Conservation (phyloP, 148 eudicot species). For the Camellia lanceoleosa region DNA sequence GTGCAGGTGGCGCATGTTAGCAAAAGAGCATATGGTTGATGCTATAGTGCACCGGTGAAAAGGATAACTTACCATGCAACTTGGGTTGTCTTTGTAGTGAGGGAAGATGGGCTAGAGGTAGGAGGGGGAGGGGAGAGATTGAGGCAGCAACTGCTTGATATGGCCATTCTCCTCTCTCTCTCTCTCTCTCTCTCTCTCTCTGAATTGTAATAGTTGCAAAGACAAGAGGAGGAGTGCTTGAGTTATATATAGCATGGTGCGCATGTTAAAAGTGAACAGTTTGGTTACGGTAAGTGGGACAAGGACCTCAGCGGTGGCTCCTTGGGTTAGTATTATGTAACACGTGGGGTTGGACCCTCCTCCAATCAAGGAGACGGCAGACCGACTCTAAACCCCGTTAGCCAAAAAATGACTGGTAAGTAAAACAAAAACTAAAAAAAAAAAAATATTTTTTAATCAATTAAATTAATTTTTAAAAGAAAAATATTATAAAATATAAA, state of each 20-base stretch:
- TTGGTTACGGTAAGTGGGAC: too few relatives aligned
- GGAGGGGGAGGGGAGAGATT: slow-evolving; percentile 35
- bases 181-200: slow-evolving; percentile 1
- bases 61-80: slow-evolving; percentile 33
- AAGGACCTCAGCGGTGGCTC: too few relatives aligned
- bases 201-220: background rate
- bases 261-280: background rate
- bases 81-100: slow-evolving; percentile 13
- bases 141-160: slow-evolving; percentile 40
- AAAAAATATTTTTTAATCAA: too few relatives aligned
- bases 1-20: background rate
- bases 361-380: too few relatives aligned
- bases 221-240: background rate
- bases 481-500: too few relatives aligned
- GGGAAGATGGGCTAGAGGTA: slow-evolving; percentile 24
- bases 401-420: too few relatives aligned
- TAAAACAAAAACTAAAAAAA: too few relatives aligned
- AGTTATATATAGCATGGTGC: background rate
- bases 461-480: too few relatives aligned
- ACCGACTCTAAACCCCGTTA: too few relatives aligned
- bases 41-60: background rate
- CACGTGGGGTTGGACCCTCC: too few relatives aligned
- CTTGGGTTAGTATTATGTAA: too few relatives aligned
- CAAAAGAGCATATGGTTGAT: background rate
- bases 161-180: slow-evolving; percentile 27